Evolutionary conservation across 805 yeast species (phyloP).

Genomic region (Lipomyces oligophaga): DNA sequence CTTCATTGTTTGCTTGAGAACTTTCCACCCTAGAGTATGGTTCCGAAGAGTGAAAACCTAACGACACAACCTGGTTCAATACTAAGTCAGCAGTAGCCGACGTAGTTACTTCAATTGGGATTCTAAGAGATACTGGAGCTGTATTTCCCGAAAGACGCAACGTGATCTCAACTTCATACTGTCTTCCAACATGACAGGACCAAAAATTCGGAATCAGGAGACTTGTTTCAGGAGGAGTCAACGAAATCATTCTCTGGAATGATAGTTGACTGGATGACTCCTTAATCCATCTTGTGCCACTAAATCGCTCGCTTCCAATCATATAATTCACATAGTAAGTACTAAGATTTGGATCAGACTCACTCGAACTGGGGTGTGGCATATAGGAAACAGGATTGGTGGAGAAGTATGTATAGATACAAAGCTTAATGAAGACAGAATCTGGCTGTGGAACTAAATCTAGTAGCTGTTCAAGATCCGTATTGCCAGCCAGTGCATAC

Average conservation of each 20-base stretch:
- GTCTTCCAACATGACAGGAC: slow-evolving; percentile 22
- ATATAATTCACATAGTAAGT: slow-evolving; percentile 8
- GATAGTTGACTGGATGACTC: slow-evolving; percentile 8
- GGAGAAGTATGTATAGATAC: slow-evolving; percentile 12
- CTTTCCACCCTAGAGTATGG: background rate
- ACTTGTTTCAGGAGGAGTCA: slow-evolving; percentile 10
- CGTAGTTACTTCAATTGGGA: slow-evolving; percentile 20
- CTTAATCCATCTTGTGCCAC: slow-evolving; percentile 4
- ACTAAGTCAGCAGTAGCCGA: slow-evolving; percentile 11
- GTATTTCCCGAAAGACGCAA: slow-evolving; percentile 9
- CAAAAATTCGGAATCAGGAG: slow-evolving; percentile 19
- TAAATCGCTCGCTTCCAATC: slow-evolving; percentile 4
- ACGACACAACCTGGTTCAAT: background rate
- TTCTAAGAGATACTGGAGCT: slow-evolving; percentile 1
- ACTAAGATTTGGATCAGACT: slow-evolving; percentile 14
- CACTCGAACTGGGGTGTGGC: slow-evolving; percentile 17
- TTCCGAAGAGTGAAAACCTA: background rate
- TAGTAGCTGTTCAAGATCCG: background rate
- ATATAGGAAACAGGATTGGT: slow-evolving; percentile 12
- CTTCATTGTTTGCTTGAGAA: background rate
- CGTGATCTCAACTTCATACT: slow-evolving; percentile 19
- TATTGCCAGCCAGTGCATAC: slow-evolving; percentile 2
- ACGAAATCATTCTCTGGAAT: slow-evolving; percentile 4
- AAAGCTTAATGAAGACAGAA: slow-evolving; percentile 11
- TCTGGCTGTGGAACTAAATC: slow-evolving; percentile 13